Percentiles rank a stretch among this genome's conserved stretches.
These are phyloP conservation scores for Neophaeococcomyces mojaviensis DNA, from an alignment of 2,329 filamentous ascomycete genomes.

Conservation along the genomic window DNA sequence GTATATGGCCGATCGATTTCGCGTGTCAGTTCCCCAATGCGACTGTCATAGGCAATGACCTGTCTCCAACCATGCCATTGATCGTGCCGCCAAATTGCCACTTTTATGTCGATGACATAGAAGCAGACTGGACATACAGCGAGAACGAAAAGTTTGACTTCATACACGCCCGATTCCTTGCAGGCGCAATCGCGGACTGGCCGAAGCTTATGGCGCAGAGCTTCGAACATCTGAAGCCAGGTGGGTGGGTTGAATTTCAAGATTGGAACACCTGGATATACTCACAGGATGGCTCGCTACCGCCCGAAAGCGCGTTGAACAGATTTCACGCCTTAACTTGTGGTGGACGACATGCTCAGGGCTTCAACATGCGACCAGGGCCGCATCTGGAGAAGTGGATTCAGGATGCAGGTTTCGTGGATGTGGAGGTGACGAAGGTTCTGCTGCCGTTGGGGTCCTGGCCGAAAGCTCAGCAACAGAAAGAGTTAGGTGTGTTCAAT, in stretches of 20 bases:
- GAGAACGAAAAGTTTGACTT: slow-evolving; percentile 46
- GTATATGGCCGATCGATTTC: slow-evolving; percentile 31
- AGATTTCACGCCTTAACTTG: slow-evolving; percentile 23
- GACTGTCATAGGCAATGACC: slow-evolving; percentile 29
- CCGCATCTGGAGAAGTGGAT: slow-evolving; percentile 33
- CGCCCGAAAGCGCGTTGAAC: slow-evolving; percentile 15
- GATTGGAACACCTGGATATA: slow-evolving; percentile 27
- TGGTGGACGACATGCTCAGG: slow-evolving; percentile 25
- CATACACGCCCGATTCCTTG: slow-evolving; percentile 52
- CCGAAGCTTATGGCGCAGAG: slow-evolving; percentile 40
- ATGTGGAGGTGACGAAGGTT: slow-evolving; percentile 19
- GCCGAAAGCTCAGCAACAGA: slow-evolving; percentile 24
- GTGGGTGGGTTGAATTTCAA: slow-evolving; percentile 35
- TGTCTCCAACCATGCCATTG: slow-evolving; percentile 25
- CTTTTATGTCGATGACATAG: slow-evolving; percentile 51
- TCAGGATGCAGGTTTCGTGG: slow-evolving; percentile 24
- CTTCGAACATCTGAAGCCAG: slow-evolving; percentile 29
- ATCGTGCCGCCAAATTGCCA: slow-evolving; percentile 36
- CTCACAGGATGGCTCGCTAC: slow-evolving; percentile 26
- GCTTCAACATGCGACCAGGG: slow-evolving; percentile 39
- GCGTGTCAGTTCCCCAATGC: slow-evolving; percentile 49
- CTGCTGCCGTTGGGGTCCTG: slow-evolving; percentile 24
- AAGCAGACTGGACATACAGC: slow-evolving; percentile 41
- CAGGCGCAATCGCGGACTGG: slow-evolving; percentile 52
- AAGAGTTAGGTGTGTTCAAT: slow-evolving; percentile 24